Conservation (phyloP, 768 basidiomycete genomes). For the Asterophora lycoperdoides region DNA sequence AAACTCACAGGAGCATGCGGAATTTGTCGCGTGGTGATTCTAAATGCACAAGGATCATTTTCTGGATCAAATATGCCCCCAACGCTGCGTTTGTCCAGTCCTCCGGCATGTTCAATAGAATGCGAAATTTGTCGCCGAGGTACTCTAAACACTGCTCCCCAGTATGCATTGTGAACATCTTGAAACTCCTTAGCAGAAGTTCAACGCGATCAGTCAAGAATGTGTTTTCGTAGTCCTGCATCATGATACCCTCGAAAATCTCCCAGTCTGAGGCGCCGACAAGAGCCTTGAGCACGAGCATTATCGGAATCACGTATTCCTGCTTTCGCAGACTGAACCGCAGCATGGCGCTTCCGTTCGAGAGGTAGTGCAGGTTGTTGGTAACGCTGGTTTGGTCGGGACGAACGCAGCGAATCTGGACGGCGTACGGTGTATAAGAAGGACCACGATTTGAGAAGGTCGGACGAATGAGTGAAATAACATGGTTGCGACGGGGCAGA, state of each 20-base stretch:
- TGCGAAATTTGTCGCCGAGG: conserved; percentile 93
- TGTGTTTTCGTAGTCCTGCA: conserved; percentile 96
- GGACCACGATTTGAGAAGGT: conserved; percentile 91
- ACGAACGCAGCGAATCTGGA: conserved; percentile 93
- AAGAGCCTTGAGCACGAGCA: conserved; percentile 93
- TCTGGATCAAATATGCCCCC: conserved; percentile 79
- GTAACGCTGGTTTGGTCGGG: conserved; percentile 91
- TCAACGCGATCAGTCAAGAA: conserved; percentile 98
- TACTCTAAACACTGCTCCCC: conserved; percentile 92
- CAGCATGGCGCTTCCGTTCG: conserved; percentile 94
- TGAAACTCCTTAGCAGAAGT: conserved; percentile 90
- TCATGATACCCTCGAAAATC: conserved; percentile 93
- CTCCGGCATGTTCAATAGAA: conserved; percentile 86
- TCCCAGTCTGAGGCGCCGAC: conserved; percentile 90
- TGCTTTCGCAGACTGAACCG: conserved; percentile 97
- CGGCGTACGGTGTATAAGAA: conserved; percentile 91
- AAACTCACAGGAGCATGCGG: conserved; percentile 81
- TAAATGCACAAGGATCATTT: conserved; percentile 87
- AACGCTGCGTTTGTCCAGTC: conserved; percentile 85
- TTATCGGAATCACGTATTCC: conserved; percentile 97
- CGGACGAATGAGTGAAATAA: conserved; percentile 86
- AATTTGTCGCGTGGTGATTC: conserved; percentile 89
- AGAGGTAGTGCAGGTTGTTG: conserved; percentile 96
- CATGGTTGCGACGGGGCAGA: conserved; percentile 92
- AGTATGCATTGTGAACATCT: conserved; percentile 83